Evolutionary conservation across 228 moss, liverwort and hornwort genomes (phyloP).

Genomic region (Sphagnum fallax): DNA sequence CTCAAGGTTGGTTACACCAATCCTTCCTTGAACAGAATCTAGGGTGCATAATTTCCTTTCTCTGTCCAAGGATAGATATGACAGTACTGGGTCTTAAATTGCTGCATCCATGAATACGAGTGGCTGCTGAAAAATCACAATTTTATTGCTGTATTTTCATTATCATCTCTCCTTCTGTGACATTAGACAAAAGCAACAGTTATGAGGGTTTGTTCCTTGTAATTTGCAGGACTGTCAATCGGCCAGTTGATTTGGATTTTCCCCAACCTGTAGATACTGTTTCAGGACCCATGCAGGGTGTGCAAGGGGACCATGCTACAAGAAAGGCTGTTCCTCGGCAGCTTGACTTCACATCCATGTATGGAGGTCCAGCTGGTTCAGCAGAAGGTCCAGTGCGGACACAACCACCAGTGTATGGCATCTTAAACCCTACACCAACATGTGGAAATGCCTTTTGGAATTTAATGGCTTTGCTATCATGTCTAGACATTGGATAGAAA

Average conservation of each 20-base stretch:
- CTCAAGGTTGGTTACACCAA: background rate
- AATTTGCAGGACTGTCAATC: slow-evolving; percentile 22
- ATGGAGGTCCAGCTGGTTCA: slow-evolving; percentile 56
- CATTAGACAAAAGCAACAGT: background rate
- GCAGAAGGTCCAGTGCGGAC: slow-evolving; percentile 55
- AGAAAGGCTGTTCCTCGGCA: slow-evolving; percentile 49
- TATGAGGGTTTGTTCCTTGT: background rate
- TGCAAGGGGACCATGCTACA: slow-evolving; percentile 42
- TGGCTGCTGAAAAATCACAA: too few relatives aligned
- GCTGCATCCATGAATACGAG: background rate
- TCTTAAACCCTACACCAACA: slow-evolving; percentile 13
- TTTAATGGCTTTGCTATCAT: background rate
- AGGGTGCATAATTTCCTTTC: background rate
- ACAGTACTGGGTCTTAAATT: background rate
- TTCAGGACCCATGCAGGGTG: slow-evolving; percentile 23
- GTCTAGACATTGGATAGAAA: background rate
- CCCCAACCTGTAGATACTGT: slow-evolving; percentile 17
- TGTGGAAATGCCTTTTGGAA: slow-evolving; percentile 31
- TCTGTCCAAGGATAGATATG: background rate
- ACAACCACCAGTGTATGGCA: slow-evolving; percentile 58
- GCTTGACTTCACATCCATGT: slow-evolving; percentile 48
- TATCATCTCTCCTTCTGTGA: background rate
- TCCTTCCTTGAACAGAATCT: background rate
- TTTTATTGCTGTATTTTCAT: background rate
- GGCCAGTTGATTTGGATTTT: slow-evolving; percentile 16